Conservation (phyloP, 345 rosid species). For the Salix arbutifolia region DNA sequence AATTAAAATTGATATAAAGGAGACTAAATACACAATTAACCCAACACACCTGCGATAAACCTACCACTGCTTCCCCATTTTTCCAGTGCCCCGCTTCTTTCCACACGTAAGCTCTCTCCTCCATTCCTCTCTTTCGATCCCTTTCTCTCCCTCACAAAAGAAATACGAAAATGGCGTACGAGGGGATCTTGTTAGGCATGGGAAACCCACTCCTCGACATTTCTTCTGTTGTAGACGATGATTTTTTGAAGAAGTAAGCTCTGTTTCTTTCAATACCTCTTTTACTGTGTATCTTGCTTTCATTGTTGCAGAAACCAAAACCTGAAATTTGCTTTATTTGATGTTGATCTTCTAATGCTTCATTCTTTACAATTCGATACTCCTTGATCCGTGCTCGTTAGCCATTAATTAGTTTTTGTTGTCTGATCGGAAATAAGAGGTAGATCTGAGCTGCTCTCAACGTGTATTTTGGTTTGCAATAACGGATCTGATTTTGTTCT, state of each 20-base stretch:
- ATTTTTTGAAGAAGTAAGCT: slow-evolving; percentile 63
- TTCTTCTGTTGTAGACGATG: slow-evolving; percentile 86
- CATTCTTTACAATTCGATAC: background rate
- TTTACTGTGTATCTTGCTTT: background rate
- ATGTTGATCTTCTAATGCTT: background rate
- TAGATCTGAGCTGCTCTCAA: background rate
- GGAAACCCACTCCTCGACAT: slow-evolving; percentile 99
- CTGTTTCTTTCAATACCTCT: slow-evolving; percentile 1
- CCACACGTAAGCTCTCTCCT: background rate
- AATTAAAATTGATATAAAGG: background rate
- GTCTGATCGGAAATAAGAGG: background rate
- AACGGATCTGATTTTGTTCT: background rate
- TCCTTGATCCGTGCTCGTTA: background rate
- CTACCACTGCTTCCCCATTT: too few relatives aligned
- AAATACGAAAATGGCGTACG: slow-evolving; percentile 43
- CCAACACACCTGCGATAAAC: background rate
- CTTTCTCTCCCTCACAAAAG: background rate
- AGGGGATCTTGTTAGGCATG: slow-evolving; percentile 76
- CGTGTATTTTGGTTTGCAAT: background rate
- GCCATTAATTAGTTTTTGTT: background rate
- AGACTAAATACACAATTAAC: background rate
- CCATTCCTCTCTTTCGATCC: background rate
- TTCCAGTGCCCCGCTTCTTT: background rate
- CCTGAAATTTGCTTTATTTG: background rate
- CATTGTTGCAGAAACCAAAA: background rate